phyloP scores from a whole-genome alignment of 192 early-diverging fungal genomes.

The Rhizophagus prolifer region DNA sequence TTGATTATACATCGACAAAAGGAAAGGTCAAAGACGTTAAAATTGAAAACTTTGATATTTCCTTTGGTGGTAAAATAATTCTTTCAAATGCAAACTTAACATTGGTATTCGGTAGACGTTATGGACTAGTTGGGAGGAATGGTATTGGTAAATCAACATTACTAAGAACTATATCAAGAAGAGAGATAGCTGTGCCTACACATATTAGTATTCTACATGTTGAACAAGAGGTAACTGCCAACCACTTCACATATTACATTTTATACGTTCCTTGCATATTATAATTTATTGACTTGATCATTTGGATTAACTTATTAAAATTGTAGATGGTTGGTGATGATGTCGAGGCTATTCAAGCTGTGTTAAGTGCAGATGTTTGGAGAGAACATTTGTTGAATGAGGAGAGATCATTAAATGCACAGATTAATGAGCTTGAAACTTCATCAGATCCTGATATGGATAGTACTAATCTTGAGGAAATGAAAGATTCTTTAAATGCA shows the following conservation, averaged over 20 bases:
- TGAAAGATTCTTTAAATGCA: slow-evolving; percentile 47
- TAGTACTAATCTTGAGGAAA: slow-evolving; percentile 51
- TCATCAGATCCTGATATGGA: slow-evolving; percentile 50
- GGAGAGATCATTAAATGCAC: slow-evolving; percentile 64
- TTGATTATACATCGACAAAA: slow-evolving; percentile 76
- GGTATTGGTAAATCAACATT: slow-evolving; percentile 88
- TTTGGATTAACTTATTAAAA: slow-evolving; percentile 2
- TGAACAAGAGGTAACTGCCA: slow-evolving; percentile 81
- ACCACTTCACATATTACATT: neutral
- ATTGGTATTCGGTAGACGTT: slow-evolving; percentile 85
- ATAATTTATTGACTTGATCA: neutral
- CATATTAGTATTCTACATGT: slow-evolving; percentile 97
- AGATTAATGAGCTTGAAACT: slow-evolving; percentile 54
- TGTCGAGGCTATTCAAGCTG: slow-evolving; percentile 80
- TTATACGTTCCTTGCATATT: neutral
- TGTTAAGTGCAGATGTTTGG: slow-evolving; percentile 91
- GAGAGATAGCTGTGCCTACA: slow-evolving; percentile 84
- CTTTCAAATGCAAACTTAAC: slow-evolving; percentile 81
- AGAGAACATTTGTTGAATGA: slow-evolving; percentile 86
- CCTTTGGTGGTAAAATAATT: slow-evolving; percentile 91
- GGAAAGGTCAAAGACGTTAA: slow-evolving; percentile 94
- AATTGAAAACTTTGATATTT: slow-evolving; percentile 96
- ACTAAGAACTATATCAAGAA: slow-evolving; percentile 70
- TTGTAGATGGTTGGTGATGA: slow-evolving; percentile 86
- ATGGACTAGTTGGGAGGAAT: slow-evolving; percentile 94